Evolutionary conservation across 176 grass and related monocot genomes (phyloP), one percentile per base, ranked within the genome.

Genomic region (Triticum timopheevii): DNA sequence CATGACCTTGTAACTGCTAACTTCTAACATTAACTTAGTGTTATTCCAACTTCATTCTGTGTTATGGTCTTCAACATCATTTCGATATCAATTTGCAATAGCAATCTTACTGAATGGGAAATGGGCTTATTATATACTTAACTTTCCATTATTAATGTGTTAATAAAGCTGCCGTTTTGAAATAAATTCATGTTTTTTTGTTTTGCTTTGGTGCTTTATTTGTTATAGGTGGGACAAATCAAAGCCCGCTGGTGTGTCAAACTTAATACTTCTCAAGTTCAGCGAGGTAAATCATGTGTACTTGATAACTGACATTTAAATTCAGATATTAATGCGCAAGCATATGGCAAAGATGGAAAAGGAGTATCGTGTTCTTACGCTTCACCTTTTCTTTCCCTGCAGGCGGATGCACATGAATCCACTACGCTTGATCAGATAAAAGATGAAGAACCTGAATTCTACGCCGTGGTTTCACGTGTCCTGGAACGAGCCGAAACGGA

Each of bases 251-350:
- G 91, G 80, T 56, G 89, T 96, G 47, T 88, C 89, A 47, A 99
- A 99, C 66, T 77, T 99, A 25, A 91, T 99, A 91, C 97, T 96
- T 83, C 77, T 98, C 47, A 98, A 98, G 84, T 94, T 98, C 82
- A 94, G 30, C 22, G 97, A 98, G 97, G 92, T 96, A 25, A 73
- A 63, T 42, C 80, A 31, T 63, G 1, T 28, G 10, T 84, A 36
- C 12, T 79, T 74, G 12, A 24, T 56, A 64, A 25, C 5, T 39
- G 34, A 3, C 61, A 64, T n/a, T 78, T 80, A 10, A 61, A 30
- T 58, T 65, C 33, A n/a, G 58, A 35, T 8, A 23, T 77, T 82
- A n/a, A 39, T 79, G 10, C 15, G 3, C 22, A 31, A 25, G 38
- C 22, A 76, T 83, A 58, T 38, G 30, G 19, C 35, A 13, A 78